phyloP scores from a whole-genome alignment of 2,329 filamentous ascomycete species.

The Plectosphaerella plurivora region DNA sequence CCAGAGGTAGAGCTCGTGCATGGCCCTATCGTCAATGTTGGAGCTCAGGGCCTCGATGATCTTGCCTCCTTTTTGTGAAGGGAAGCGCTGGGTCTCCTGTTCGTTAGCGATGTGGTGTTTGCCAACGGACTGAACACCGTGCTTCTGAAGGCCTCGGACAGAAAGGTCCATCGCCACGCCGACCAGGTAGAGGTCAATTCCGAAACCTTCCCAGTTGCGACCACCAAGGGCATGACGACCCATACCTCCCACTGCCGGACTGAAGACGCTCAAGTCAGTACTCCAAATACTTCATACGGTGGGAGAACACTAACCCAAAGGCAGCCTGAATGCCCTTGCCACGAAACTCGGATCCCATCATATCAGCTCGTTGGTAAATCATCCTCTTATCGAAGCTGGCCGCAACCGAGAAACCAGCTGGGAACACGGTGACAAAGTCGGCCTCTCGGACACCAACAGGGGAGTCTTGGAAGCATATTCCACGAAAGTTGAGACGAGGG shows the following conservation, averaged over 20 bases:
- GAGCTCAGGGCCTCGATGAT: too few species aligned
- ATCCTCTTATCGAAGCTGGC: slow-evolving; percentile 68
- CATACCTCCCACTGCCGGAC: too few species aligned
- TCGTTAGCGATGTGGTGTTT: slow-evolving; percentile 56
- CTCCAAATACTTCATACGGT: too few species aligned
- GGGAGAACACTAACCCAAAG: slow-evolving; percentile 47
- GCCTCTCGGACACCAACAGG: too few species aligned
- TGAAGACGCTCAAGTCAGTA: too few species aligned
- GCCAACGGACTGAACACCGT: slow-evolving; percentile 74
- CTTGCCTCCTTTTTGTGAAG: slow-evolving; percentile 51
- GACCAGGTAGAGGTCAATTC: too few species aligned
- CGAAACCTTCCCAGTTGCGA: too few species aligned
- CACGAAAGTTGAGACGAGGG: too few species aligned
- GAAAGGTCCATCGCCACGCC: too few species aligned
- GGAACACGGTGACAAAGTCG: slow-evolving; percentile 52
- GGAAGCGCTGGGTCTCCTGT: slow-evolving; percentile 45
- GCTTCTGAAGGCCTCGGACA: too few species aligned
- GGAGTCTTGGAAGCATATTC: too few species aligned
- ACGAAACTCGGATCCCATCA: slow-evolving; percentile 68
- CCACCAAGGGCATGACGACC: too few species aligned
- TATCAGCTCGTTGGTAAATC: slow-evolving; percentile 61
- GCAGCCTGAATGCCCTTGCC: slow-evolving; percentile 69
- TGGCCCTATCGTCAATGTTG: slow-evolving; percentile 59
- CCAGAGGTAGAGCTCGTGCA: slow-evolving; percentile 62
- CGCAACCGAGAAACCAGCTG: slow-evolving; percentile 66